phyloP scores from a whole-genome alignment of 768 basidiomycete genomes.

The Myochromella boudieri region DNA sequence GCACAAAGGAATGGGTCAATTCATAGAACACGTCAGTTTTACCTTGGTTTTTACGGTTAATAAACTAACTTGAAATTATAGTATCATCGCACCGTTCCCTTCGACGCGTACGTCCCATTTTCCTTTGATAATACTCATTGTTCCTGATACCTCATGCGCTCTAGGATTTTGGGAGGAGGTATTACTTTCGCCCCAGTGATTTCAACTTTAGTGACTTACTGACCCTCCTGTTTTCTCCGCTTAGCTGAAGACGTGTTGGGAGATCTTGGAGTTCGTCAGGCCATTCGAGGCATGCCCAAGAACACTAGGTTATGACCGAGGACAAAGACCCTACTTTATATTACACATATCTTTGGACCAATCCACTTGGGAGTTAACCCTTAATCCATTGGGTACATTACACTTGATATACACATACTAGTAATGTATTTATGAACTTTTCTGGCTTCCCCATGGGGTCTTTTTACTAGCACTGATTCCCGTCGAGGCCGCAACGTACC shows the following conservation, averaged over 20 bases:
- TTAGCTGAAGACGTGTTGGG: constrained; percentile 76
- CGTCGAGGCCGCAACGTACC: constrained; percentile 36
- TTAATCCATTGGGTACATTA: constrained; percentile 1
- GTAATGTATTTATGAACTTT: constrained; percentile 14
- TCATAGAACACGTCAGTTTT: constrained; percentile 62
- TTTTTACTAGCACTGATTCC: constrained; percentile 28
- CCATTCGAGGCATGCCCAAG: constrained; percentile 74
- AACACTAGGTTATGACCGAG: constrained; percentile 56
- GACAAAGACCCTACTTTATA: neutral
- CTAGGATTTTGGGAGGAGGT: constrained; percentile 69
- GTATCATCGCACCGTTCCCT: constrained; percentile 67
- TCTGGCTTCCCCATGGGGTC: constrained; percentile 23
- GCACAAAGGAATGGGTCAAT: constrained; percentile 56
- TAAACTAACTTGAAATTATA: constrained; percentile 26
- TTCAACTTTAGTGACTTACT: constrained; percentile 3
- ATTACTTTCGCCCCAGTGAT: constrained; percentile 7
- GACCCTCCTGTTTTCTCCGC: constrained; percentile 1
- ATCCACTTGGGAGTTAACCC: neutral
- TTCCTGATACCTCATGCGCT: neutral
- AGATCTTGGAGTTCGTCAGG: constrained; percentile 82
- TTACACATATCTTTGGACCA: neutral
- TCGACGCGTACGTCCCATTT: constrained; percentile 51
- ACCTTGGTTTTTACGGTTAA: neutral
- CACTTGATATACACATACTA: constrained; percentile 3
- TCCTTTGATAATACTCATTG: neutral